Evolutionary conservation across 73 alveolate genomes (phyloP).

Genomic region (Tetrahymena thermophila): DNA sequence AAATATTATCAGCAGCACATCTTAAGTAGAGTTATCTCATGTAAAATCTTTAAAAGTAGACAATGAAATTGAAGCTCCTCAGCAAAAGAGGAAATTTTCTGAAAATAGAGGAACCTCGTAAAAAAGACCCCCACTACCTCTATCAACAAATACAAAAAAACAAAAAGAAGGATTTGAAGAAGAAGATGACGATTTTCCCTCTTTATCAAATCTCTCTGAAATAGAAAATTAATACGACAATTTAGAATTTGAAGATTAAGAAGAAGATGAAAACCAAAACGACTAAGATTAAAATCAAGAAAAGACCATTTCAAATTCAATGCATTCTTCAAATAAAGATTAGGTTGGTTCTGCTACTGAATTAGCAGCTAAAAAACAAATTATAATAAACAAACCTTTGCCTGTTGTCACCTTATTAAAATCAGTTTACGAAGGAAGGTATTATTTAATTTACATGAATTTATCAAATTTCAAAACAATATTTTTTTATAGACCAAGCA

Average conservation of each 20-base stretch:
- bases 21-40: not conserved
- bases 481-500: not conserved
- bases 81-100: not conserved
- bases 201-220: not conserved
- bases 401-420: not conserved
- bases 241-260: not conserved
- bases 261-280: not conserved
- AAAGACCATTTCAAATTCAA: not conserved
- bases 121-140: not conserved
- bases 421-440: conserved; percentile 1
- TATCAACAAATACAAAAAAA: not conserved
- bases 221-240: not conserved
- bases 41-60: not conserved
- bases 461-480: not conserved
- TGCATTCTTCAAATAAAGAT: not conserved
- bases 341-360: not conserved
- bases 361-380: not conserved
- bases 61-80: not conserved
- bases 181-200: not conserved
- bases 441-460: not conserved
- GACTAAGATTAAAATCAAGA: not conserved
- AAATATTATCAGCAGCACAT: not conserved
- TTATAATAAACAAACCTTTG: not conserved
- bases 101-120: not conserved
- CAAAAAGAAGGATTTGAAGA: not conserved